Conservation (phyloP, 225 moss, liverwort and hornwort genomes). For the Polytrichum commune region DNA sequence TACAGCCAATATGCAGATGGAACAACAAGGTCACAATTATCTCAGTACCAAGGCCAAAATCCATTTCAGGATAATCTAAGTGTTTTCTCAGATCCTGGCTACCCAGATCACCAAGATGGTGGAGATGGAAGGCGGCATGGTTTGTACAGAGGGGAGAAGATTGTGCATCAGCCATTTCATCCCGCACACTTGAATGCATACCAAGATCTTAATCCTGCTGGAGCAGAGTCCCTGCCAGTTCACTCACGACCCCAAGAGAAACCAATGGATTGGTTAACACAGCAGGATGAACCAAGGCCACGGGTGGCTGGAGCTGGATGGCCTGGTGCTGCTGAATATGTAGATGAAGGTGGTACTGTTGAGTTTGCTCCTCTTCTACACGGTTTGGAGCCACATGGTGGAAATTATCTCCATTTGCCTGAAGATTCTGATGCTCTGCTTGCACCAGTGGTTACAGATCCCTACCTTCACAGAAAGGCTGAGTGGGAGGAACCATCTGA, state of each 20-base stretch:
- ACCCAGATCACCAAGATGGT: constrained; percentile 48
- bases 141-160: constrained; percentile 36
- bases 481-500: constrained; percentile 39
- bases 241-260: constrained; percentile 58
- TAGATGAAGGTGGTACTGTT: constrained; percentile 36
- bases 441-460: constrained; percentile 37
- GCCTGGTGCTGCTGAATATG: constrained; percentile 27
- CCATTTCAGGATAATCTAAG: constrained; percentile 71
- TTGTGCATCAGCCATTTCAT: constrained; percentile 51
- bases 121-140: constrained; percentile 41
- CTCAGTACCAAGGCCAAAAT: constrained; percentile 70
- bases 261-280: constrained; percentile 47
- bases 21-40: constrained; percentile 40
- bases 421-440: constrained; percentile 71
- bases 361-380: constrained; percentile 32
- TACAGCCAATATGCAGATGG: constrained; percentile 55
- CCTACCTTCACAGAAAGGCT: constrained; percentile 38
- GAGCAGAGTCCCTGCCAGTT: constrained; percentile 37
- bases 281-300: constrained; percentile 46
- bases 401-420: constrained; percentile 53
- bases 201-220: constrained; percentile 39
- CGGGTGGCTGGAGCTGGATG: constrained; percentile 44
- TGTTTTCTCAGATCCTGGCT: constrained; percentile 37
- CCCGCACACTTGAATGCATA: constrained; percentile 41
- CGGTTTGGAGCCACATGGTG: constrained; percentile 39